Evolutionary conservation across 2,329 filamentous ascomycete species (phyloP), one percentile per base, ranked within the genome.

Genomic region (Zarea fungicola): DNA sequence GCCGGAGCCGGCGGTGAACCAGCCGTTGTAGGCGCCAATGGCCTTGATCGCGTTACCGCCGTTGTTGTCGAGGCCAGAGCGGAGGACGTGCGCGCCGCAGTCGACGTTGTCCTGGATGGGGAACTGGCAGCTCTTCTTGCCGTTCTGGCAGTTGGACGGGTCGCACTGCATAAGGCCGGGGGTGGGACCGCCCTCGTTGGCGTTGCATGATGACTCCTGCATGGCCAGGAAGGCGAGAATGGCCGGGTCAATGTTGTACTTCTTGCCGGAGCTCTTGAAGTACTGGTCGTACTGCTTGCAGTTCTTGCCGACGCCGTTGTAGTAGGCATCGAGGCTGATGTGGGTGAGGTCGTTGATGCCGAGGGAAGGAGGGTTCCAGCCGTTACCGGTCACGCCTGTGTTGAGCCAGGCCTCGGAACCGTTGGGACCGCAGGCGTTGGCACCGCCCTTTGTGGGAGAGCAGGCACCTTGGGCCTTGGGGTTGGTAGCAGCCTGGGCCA

Each of bases 111-210:
- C 64, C 52, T 63, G 55, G 19, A 66, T 57, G 7, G 61, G 59
- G 40, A 61, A 60, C 43, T 61, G 60, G 56, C 65, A 67, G 37
- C 26, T 52, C 23, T 25, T 22, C 42, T 56, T 34, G 13, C 63
- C 64, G 45, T 63, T 61, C 13, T 62, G 65, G 54, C 65, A 67
- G 53, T 66, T 65, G 18, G 50, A 57, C 40, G 63, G 64, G 13
- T 58, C 60, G 18, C 65, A 65, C 54, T 65, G 65, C 62, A 66
- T 67, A 19, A 67, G 54, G 7, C 65, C 65, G 0, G 65, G 65
- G 6, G 65, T 67, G 3, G 62, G 57, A 0, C 60, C 61, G n/a
- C 62, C 62, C 5, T 57, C 62, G 41, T 63, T 52, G 23, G 63
- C 62, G 48, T 66, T 21, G 59, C 64, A 68, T 16, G 58, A 63